phyloP scores from a whole-genome alignment of 305 asterid species.

The Fraxinus velutina region DNA sequence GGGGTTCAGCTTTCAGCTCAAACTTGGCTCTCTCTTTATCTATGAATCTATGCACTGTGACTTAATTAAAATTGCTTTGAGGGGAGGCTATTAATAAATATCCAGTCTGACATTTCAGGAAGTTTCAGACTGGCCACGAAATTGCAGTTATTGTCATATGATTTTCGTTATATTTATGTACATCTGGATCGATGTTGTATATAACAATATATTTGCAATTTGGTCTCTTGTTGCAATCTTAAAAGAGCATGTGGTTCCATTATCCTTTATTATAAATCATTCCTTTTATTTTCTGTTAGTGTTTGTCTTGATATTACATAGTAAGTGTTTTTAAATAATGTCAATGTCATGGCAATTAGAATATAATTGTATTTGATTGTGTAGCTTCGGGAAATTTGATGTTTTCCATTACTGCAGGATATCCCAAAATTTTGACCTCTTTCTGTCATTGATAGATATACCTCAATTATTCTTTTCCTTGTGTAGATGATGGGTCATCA shows the following conservation, averaged over 20 bases:
- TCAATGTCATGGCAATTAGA: background rate
- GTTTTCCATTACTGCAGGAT: background rate
- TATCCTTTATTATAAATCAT: background rate
- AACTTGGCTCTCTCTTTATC: background rate
- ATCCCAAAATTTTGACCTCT: background rate
- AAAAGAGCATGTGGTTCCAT: background rate
- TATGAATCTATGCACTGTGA: background rate
- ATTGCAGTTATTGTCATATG: background rate
- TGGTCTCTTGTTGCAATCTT: background rate
- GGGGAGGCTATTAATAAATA: background rate
- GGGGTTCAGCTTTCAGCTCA: background rate
- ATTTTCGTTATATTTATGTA: background rate
- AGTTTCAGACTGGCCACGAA: background rate
- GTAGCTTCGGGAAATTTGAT: background rate
- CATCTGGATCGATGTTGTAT: background rate
- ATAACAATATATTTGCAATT: background rate
- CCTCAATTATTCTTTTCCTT: conserved; percentile 11
- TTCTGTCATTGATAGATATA: background rate
- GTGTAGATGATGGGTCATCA: conserved; percentile 73
- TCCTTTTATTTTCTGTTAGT: background rate
- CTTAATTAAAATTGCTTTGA: background rate
- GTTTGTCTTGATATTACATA: background rate
- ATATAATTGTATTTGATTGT: background rate
- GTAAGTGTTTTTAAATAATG: background rate
- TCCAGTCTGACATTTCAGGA: background rate